Evolutionary conservation across 371 early-diverging fungal species (phyloP).

Genomic region (Lichtheimia corymbifera): DNA sequence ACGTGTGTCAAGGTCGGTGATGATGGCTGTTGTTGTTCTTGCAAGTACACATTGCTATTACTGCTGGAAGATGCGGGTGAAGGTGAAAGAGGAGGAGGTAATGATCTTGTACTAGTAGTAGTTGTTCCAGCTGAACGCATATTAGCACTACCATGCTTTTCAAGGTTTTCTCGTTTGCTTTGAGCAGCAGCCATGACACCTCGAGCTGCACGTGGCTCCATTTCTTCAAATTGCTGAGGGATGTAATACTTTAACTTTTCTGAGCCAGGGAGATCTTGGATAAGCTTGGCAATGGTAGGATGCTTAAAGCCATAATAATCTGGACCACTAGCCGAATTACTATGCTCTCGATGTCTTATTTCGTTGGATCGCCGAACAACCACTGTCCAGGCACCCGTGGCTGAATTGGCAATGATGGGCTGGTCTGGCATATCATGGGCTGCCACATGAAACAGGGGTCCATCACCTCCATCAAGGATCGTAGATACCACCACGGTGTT

Average conservation of each 20-base stretch:
- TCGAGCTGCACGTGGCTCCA: constrained; percentile 47
- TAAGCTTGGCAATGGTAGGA: constrained; percentile 84
- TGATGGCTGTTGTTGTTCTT: too few species aligned
- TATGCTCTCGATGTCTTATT: constrained; percentile 75
- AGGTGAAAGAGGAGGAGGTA: background rate
- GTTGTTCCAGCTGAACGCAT: constrained; percentile 11
- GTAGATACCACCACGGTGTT: constrained; percentile 71
- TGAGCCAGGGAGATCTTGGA: constrained; percentile 84
- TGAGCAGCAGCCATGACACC: constrained; percentile 51
- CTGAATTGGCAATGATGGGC: constrained; percentile 74
- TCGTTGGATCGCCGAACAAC: constrained; percentile 79
- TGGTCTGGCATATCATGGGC: constrained; percentile 69
- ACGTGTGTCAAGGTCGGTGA: too few species aligned
- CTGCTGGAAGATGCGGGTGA: background rate
- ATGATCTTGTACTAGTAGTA: background rate
- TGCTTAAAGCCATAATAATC: constrained; percentile 91
- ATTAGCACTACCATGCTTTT: constrained; percentile 42
- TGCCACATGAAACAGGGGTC: constrained; percentile 72
- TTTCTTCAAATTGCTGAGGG: constrained; percentile 66
- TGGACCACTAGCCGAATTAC: constrained; percentile 85
- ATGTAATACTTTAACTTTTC: constrained; percentile 71
- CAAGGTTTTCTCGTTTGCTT: constrained; percentile 46
- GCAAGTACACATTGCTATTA: background rate
- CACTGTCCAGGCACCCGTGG: constrained; percentile 92
- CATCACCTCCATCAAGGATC: constrained; percentile 79